These are phyloP conservation scores for Candida sanyaensis DNA, from an alignment of 1,139 yeast genomes.

Conservation along the genomic window DNA sequence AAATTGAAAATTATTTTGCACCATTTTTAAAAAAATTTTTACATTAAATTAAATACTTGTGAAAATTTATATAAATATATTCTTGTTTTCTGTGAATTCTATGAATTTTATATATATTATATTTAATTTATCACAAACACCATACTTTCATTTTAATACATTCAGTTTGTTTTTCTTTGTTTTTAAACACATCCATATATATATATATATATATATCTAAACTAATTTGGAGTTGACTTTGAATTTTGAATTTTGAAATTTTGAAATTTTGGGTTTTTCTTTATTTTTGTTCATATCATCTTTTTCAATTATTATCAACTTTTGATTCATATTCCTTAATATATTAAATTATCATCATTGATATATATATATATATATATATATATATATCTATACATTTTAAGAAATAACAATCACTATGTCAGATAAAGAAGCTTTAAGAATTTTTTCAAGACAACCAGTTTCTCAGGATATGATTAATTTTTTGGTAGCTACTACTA, in stretches of 20 bases:
- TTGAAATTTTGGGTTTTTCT: not conserved
- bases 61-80: not conserved
- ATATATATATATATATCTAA: not conserved
- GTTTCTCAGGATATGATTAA: conserved; percentile 79
- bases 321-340: not conserved
- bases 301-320: not conserved
- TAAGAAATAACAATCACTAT: conserved; percentile 17
- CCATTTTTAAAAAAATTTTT: too few relatives aligned
- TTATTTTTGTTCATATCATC: not conserved
- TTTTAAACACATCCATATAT: too few relatives aligned
- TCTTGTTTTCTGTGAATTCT: not conserved
- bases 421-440: conserved; percentile 64
- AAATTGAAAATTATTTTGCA: not conserved
- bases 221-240: too few relatives aligned
- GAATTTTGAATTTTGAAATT: too few relatives aligned
- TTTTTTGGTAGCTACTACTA: conserved; percentile 77
- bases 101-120: not conserved
- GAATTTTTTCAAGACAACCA: conserved; percentile 72
- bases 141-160: not conserved
- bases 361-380: not conserved
- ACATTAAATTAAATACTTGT: too few relatives aligned
- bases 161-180: not conserved
- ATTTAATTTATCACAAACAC: too few relatives aligned
- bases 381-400: not conserved
- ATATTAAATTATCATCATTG: not conserved